phyloP scores from a whole-genome alignment of 495 filamentous ascomycete genomes.

The Talaromyces liani region DNA sequence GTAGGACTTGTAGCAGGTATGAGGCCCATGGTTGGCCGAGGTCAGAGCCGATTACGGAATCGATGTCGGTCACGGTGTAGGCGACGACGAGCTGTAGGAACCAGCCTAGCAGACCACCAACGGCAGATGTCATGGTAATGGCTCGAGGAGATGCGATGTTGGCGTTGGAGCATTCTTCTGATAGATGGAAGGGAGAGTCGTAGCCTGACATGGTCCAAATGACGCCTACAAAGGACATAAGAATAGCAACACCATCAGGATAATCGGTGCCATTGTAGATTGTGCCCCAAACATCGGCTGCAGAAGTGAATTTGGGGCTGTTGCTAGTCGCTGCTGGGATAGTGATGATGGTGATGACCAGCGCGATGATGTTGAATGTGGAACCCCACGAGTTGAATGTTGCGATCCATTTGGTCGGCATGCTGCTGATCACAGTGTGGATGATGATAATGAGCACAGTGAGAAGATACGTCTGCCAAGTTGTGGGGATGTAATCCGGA shows the following conservation, averaged over 20 bases:
- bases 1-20: conserved; percentile 64
- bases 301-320: conserved; percentile 54
- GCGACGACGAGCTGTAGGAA: conserved; percentile 70
- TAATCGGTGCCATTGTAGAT: conserved; percentile 66
- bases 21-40: conserved; percentile 73
- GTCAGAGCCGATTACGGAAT: conserved; percentile 49
- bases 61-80: conserved; percentile 70
- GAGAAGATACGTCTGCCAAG: conserved; percentile 66
- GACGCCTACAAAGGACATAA: conserved; percentile 69
- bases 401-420: conserved; percentile 69
- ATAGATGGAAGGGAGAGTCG: conserved; percentile 69
- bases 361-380: conserved; percentile 64
- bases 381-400: conserved; percentile 71
- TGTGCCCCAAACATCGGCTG: conserved; percentile 59
- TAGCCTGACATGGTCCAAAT: conserved; percentile 64
- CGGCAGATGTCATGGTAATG: conserved; percentile 63
- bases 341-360: conserved; percentile 59
- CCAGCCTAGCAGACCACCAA: conserved; percentile 67
- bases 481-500: conserved; percentile 55
- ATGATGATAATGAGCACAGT: conserved; percentile 63
- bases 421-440: conserved; percentile 63
- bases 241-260: conserved; percentile 60
- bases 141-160: conserved; percentile 67
- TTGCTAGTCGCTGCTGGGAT: conserved; percentile 58
- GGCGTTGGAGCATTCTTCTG: conserved; percentile 73